Percentiles rank a stretch among this genome's conserved stretches.
Conservation (phyloP, 2,329 filamentous ascomycete species). For the Diaporthe caulivora region DNA sequence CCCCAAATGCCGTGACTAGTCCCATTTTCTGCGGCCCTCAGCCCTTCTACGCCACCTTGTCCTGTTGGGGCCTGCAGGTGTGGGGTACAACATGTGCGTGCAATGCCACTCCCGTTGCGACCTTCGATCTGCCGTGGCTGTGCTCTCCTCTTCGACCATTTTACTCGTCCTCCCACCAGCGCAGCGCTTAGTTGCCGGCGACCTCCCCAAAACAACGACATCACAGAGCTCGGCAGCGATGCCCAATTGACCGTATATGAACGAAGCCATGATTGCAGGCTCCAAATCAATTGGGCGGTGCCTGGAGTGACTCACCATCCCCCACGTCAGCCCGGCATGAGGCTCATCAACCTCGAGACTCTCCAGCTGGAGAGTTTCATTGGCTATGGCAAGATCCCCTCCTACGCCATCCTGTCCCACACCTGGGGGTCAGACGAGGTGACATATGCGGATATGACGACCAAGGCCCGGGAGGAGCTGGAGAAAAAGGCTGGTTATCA, state of each 20-base stretch:
- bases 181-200: neutral
- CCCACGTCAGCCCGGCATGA: constrained; percentile 26
- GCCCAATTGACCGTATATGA: neutral
- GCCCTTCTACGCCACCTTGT: constrained; percentile 1
- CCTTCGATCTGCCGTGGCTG: neutral
- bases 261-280: neutral
- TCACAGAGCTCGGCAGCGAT: neutral
- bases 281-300: neutral
- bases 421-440: constrained; percentile 23
- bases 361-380: constrained; percentile 29
- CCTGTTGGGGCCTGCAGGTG: constrained; percentile 8
- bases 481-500: constrained; percentile 1
- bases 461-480: neutral
- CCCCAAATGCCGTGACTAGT: constrained; percentile 16
- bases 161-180: neutral
- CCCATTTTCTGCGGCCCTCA: neutral
- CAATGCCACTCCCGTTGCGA: constrained; percentile 20
- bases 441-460: constrained; percentile 12
- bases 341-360: constrained; percentile 24
- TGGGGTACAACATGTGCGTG: neutral
- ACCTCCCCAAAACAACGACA: neutral
- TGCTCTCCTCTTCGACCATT: neutral
- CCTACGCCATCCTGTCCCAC: constrained; percentile 27
- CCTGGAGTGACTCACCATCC: neutral
- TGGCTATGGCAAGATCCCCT: constrained; percentile 23